Conservation (phyloP, 2,329 filamentous ascomycete genomes). For the Diplodia scrobiculata region DNA sequence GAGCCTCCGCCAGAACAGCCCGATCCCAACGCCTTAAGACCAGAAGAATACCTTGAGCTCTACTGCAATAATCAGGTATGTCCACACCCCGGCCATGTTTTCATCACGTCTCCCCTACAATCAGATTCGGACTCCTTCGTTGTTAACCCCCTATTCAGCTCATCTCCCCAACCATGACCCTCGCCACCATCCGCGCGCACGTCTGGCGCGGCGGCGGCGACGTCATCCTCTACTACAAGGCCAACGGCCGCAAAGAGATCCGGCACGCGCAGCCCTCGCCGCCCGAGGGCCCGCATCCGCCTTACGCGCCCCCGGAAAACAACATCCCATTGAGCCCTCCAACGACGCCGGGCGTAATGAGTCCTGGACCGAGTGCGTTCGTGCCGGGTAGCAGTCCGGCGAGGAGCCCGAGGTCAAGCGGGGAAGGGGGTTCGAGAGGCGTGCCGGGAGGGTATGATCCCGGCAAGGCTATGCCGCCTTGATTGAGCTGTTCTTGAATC, state of each 20-base stretch:
- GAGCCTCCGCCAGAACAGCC: constrained; percentile 66
- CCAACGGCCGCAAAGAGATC: constrained; percentile 77
- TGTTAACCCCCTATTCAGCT: constrained; percentile 45
- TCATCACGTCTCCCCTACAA: neutral
- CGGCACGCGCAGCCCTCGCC: constrained; percentile 34
- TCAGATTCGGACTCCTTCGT: neutral
- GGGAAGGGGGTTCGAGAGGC: neutral
- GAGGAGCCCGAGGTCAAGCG: neutral
- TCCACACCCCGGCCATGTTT: constrained; percentile 27
- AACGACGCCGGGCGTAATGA: neutral
- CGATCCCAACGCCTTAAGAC: constrained; percentile 64
- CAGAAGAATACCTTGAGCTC: constrained; percentile 91
- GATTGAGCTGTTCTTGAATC: neutral
- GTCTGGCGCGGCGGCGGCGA: constrained; percentile 96
- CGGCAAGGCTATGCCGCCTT: constrained; percentile 6
- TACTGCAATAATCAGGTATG: constrained; percentile 90
- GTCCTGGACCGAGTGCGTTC: neutral
- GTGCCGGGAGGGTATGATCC: neutral
- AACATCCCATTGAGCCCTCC: neutral
- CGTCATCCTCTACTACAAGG: constrained; percentile 85
- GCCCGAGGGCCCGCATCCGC: constrained; percentile 14
- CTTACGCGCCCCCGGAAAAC: constrained; percentile 8
- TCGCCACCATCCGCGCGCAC: constrained; percentile 89
- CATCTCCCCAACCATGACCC: constrained; percentile 79
- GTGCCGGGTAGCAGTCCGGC: neutral